Evolutionary conservation across 1,139 yeast species (phyloP).

Genomic region (Saccharomyces hybrid): DNA sequence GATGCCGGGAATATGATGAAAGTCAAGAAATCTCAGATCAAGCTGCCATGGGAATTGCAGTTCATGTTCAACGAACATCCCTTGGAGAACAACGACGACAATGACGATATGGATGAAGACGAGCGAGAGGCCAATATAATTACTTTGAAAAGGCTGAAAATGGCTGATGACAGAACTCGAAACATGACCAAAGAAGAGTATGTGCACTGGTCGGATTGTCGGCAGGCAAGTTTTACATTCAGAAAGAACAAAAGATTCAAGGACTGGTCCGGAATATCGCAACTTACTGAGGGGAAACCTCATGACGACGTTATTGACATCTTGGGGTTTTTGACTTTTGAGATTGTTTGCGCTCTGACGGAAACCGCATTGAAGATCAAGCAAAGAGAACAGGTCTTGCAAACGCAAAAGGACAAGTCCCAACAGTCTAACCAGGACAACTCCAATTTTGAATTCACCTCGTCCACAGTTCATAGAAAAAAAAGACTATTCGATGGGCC

Average conservation of each 20-base stretch:
- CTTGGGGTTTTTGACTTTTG: constrained; percentile 89
- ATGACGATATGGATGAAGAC: constrained; percentile 62
- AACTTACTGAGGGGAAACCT: constrained; percentile 81
- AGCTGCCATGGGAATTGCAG: constrained; percentile 92
- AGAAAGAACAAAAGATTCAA: constrained; percentile 86
- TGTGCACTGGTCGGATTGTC: constrained; percentile 97
- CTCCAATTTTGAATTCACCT: constrained; percentile 21
- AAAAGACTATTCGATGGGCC: constrained; percentile 84
- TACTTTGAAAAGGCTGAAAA: constrained; percentile 75
- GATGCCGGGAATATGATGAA: constrained; percentile 54
- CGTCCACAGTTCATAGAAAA: constrained; percentile 35
- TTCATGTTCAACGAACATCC: constrained; percentile 92
- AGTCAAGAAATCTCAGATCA: constrained; percentile 68
- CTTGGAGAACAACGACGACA: constrained; percentile 66
- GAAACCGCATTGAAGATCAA: constrained; percentile 85
- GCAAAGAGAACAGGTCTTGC: constrained; percentile 49
- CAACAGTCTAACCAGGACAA: constrained; percentile 18
- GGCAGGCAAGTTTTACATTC: constrained; percentile 95
- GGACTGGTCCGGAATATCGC: constrained; percentile 91
- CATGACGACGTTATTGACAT: constrained; percentile 96
- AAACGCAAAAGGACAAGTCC: constrained; percentile 28
- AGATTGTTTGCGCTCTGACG: constrained; percentile 88
- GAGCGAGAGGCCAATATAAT: constrained; percentile 87
- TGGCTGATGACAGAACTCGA: constrained; percentile 88
- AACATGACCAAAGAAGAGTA: constrained; percentile 95